Evolutionary conservation across 23 red algal species (phyloP).

Genomic region (Gracilaria gracilis): DNA sequence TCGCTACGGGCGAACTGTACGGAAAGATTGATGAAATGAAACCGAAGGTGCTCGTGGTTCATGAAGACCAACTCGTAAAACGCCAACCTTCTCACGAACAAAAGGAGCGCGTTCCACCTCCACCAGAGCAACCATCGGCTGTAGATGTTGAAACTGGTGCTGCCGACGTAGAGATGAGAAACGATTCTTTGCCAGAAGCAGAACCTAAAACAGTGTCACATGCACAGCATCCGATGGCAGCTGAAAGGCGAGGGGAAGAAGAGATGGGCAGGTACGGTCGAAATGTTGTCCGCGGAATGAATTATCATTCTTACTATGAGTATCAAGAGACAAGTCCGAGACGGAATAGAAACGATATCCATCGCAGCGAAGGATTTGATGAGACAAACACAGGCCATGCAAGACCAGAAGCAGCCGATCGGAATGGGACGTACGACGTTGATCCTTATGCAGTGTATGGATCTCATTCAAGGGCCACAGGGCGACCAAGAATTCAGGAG

Average conservation of each 20-base stretch:
- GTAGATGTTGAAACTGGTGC: neutral
- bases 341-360: too few species aligned
- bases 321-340: neutral
- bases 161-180: neutral
- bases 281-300: neutral
- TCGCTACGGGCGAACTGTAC: constrained; percentile 26
- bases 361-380: neutral
- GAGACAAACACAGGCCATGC: neutral
- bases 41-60: constrained; percentile 19
- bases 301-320: neutral
- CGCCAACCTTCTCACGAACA: neutral
- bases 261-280: neutral
- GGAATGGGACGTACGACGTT: neutral
- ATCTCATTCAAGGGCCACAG: neutral
- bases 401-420: neutral
- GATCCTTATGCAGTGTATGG: neutral
- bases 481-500: neutral
- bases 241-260: neutral
- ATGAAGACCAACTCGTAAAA: constrained; percentile 39
- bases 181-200: neutral
- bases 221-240: neutral
- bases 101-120: neutral
- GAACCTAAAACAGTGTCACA: neutral
- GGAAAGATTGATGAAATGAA: neutral
- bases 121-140: neutral